Percentiles rank a stretch among this genome's conserved stretches.
Evolutionary conservation across 2,329 filamentous ascomycete species (phyloP).

Genomic region (Colletotrichum spinosum): DNA sequence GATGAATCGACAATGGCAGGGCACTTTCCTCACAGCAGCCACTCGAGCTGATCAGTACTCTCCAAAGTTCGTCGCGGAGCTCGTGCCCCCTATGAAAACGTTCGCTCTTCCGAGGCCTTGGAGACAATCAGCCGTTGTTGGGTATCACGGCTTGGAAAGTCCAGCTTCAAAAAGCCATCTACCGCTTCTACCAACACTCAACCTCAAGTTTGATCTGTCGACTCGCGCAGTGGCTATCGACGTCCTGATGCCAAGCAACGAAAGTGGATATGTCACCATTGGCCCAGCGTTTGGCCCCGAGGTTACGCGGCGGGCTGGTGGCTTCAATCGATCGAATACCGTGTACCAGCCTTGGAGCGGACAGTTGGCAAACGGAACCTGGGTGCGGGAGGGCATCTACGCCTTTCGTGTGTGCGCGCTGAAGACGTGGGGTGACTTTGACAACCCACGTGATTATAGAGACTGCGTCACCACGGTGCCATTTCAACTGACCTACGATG

Average conservation of each 20-base stretch:
- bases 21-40: background rate
- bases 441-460: background rate
- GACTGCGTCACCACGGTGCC: conserved; percentile 44
- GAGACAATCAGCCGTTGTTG: too few species aligned
- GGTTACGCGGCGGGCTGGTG: background rate
- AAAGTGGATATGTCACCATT: background rate
- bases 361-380: background rate
- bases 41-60: background rate
- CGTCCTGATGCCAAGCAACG: background rate
- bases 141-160: background rate
- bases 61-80: background rate
- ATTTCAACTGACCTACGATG: conserved; percentile 46
- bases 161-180: background rate
- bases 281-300: background rate
- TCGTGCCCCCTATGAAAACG: background rate
- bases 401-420: background rate
- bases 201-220: background rate
- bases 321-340: background rate
- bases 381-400: background rate
- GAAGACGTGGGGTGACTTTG: background rate
- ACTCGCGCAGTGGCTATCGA: background rate
- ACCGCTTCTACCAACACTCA: background rate
- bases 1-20: background rate
- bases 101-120: background rate
- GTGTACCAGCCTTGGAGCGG: background rate